A percentile compares a stretch with the other conserved stretches of the same genome.
phyloP scores from a whole-genome alignment of 306 rosid species.

The Fragaria iinumae region DNA sequence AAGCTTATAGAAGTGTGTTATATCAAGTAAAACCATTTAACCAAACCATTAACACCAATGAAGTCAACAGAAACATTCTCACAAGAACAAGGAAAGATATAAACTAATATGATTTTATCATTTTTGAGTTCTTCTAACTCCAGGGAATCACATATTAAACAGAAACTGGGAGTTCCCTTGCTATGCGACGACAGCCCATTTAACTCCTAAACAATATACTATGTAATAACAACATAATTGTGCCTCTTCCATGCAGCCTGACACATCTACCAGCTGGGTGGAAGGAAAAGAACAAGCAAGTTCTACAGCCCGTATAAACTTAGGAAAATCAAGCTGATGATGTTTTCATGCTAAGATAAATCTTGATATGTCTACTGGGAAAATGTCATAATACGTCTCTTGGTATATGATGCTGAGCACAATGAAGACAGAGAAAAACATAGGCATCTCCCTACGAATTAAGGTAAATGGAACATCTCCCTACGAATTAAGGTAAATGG shows the following conservation, averaged over 20 bases:
- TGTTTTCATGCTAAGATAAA: background rate
- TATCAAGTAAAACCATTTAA: conserved; percentile 12
- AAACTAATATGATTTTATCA: background rate
- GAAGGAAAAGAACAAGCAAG: background rate
- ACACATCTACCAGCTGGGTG: background rate
- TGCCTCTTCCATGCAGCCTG: background rate
- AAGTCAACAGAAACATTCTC: background rate
- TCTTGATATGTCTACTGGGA: background rate
- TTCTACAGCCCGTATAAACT: background rate
- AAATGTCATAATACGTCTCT: too few species aligned
- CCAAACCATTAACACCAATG: background rate
- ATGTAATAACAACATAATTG: too few species aligned
- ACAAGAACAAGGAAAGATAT: background rate
- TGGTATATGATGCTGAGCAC: background rate
- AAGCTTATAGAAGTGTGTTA: conserved; percentile 7
- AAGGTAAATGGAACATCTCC: background rate
- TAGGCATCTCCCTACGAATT: background rate
- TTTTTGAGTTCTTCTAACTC: background rate
- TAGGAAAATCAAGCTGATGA: background rate
- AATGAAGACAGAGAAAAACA: background rate
- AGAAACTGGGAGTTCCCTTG: background rate
- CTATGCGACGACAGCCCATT: background rate
- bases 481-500: too few species aligned
- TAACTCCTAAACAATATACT: background rate
- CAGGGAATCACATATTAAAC: background rate